Percentiles rank a stretch among this genome's conserved stretches.
These are phyloP conservation scores for Solanum okadae DNA, from an alignment of 257 asterid species.

Conservation along the genomic window DNA sequence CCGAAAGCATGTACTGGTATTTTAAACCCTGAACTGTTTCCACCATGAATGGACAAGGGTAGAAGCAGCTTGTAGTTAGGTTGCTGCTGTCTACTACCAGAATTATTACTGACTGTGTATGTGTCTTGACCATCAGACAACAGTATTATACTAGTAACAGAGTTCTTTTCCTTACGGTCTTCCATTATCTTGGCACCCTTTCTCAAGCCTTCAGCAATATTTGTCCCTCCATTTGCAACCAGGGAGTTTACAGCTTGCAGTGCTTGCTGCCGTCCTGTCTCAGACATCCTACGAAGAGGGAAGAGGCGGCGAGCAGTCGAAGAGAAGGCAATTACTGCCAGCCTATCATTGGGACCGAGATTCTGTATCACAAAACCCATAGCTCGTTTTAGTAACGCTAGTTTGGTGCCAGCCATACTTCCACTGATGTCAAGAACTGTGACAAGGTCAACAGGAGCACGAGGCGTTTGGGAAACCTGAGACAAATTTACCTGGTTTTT, in stretches of 20 bases:
- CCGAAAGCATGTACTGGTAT: conserved; percentile 93
- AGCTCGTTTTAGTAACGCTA: conserved; percentile 85
- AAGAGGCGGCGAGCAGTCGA: conserved; percentile 93
- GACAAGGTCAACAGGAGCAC: conserved; percentile 94
- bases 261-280: conserved; percentile 83
- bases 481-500: conserved; percentile 20
- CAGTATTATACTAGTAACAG: conserved; percentile 79
- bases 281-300: conserved; percentile 86
- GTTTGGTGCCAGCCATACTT: conserved; percentile 99
- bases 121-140: conserved; percentile 97
- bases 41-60: conserved; percentile 55
- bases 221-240: conserved; percentile 93
- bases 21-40: conserved; percentile 39
- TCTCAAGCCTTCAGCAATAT: conserved; percentile 92
- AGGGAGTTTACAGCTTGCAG: conserved; percentile 75
- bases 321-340: conserved; percentile 91
- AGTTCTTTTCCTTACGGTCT: conserved; percentile 67
- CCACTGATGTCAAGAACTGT: conserved; percentile 97
- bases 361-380: conserved; percentile 98
- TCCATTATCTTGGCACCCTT: conserved; percentile 91
- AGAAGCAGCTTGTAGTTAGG: conserved; percentile 65
- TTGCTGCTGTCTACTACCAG: conserved; percentile 13
- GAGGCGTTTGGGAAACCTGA: conserved; percentile 40
- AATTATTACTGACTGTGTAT: conserved; percentile 52
- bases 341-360: conserved; percentile 83